These are phyloP conservation scores for Biscogniauxia mediterranea DNA, from an alignment of 2,329 filamentous ascomycete genomes.

Conservation along the genomic window DNA sequence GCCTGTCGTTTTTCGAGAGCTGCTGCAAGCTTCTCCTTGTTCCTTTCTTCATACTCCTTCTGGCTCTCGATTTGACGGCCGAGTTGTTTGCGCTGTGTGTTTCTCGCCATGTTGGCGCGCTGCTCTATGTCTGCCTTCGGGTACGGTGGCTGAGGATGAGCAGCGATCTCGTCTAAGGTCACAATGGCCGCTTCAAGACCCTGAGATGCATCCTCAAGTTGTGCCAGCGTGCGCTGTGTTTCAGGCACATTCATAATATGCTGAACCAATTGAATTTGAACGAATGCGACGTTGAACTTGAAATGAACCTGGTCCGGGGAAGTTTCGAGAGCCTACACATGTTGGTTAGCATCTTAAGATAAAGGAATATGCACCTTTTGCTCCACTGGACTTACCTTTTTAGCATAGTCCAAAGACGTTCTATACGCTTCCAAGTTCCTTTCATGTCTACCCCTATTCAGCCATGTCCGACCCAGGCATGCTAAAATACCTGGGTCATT, in stretches of 20 bases:
- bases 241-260: conserved; percentile 74
- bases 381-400: conserved; percentile 50
- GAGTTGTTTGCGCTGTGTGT: conserved; percentile 90
- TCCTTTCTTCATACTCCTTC: conserved; percentile 88
- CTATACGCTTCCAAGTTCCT: conserved; percentile 57
- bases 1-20: conserved; percentile 78
- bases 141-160: conserved; percentile 72
- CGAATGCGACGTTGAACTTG: conserved; percentile 97
- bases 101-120: conserved; percentile 94
- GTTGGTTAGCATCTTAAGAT: conserved; percentile 22
- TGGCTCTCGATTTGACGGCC: conserved; percentile 82
- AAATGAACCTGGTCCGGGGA: conserved; percentile 85
- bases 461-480: conserved; percentile 84
- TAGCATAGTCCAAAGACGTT: conserved; percentile 58
- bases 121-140: conserved; percentile 88
- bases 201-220: conserved; percentile 75
- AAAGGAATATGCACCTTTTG: not conserved
- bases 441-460: conserved; percentile 70
- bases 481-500: conserved; percentile 78
- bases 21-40: conserved; percentile 80
- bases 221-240: conserved; percentile 71
- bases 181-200: conserved; percentile 87
- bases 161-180: conserved; percentile 61
- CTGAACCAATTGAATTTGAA: conserved; percentile 90
- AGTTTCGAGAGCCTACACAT: conserved; percentile 65